Conservation (phyloP, 2,329 filamentous ascomycete species). For the Hortaea sp. region DNA sequence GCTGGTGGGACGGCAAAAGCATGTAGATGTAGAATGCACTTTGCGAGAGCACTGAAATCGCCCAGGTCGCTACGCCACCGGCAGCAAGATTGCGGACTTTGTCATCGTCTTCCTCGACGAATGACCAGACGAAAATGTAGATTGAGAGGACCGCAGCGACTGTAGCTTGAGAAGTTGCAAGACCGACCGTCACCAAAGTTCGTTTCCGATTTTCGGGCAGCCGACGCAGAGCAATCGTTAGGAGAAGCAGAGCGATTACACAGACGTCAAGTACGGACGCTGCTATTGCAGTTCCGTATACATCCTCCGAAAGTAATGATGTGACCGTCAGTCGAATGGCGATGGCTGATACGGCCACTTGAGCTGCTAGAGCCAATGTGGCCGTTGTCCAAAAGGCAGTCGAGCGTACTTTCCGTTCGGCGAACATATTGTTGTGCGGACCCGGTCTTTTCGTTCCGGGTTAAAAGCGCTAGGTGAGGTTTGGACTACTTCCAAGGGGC, state of each 20-base stretch:
- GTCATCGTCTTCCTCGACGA: constrained; percentile 1
- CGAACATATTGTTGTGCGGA: neutral
- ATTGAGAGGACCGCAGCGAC: constrained; percentile 13
- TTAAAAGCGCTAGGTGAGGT: too few relatives aligned
- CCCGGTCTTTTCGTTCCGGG: too few relatives aligned
- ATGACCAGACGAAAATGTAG: constrained; percentile 9
- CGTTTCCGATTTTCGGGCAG: neutral
- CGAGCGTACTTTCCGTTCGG: constrained; percentile 1
- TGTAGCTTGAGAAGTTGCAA: constrained; percentile 5
- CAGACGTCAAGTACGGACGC: constrained; percentile 11
- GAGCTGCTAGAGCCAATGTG: constrained; percentile 1
- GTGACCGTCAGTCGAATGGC: constrained; percentile 6
- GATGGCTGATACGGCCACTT: constrained; percentile 4
- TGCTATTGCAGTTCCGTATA: constrained; percentile 7
- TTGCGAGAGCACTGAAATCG: constrained; percentile 15
- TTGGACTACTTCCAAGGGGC: too few relatives aligned
- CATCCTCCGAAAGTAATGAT: neutral
- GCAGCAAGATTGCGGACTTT: constrained; percentile 6
- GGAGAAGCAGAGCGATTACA: constrained; percentile 6
- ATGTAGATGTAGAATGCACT: constrained; percentile 15
- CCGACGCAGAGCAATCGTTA: constrained; percentile 4
- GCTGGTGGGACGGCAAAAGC: constrained; percentile 11
- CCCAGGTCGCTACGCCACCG: constrained; percentile 19
- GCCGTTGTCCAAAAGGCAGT: constrained; percentile 6
- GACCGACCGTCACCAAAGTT: neutral